Evolutionary conservation across 2,329 filamentous ascomycete genomes (phyloP).

Genomic region (Tolypocladium amazonense): DNA sequence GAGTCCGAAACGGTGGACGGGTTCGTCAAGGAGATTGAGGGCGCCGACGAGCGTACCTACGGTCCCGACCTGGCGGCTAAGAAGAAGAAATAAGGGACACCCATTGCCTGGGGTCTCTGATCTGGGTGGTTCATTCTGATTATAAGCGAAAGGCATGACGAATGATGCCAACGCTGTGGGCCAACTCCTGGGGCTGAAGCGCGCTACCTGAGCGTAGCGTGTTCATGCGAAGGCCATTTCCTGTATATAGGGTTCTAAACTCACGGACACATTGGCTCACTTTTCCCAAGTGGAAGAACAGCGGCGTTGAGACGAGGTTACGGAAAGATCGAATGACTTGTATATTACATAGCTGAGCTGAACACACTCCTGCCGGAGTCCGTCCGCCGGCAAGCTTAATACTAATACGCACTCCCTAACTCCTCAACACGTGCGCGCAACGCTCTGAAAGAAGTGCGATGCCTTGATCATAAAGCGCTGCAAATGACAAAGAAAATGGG

Average conservation of each 20-base stretch:
- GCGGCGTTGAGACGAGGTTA: constrained; percentile 1
- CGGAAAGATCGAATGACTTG: constrained; percentile 6
- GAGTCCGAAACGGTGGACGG: constrained; percentile 68
- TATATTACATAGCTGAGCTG: constrained; percentile 8
- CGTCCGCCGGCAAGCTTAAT: constrained; percentile 6
- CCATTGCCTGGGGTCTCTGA: neutral
- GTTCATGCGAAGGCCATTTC: neutral
- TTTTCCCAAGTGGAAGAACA: neutral
- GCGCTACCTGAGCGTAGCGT: neutral
- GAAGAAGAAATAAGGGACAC: constrained; percentile 4
- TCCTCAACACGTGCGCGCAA: constrained; percentile 4
- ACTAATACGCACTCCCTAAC: constrained; percentile 11
- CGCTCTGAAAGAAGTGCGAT: neutral
- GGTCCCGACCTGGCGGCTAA: constrained; percentile 25
- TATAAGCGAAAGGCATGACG: neutral
- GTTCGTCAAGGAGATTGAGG: constrained; percentile 62
- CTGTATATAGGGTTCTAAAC: neutral
- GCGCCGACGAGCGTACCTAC: constrained; percentile 41
- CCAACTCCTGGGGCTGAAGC: neutral
- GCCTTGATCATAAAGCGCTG: neutral
- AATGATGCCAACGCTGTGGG: neutral
- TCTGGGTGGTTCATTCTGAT: no score
- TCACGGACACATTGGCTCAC: neutral
- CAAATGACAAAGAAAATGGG: neutral
- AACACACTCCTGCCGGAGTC: constrained; percentile 2